A percentile compares a stretch with the other conserved stretches of the same genome.
Evolutionary conservation across 352 stramenopile species (phyloP).

Genomic region (Blastocystis sp.): DNA sequence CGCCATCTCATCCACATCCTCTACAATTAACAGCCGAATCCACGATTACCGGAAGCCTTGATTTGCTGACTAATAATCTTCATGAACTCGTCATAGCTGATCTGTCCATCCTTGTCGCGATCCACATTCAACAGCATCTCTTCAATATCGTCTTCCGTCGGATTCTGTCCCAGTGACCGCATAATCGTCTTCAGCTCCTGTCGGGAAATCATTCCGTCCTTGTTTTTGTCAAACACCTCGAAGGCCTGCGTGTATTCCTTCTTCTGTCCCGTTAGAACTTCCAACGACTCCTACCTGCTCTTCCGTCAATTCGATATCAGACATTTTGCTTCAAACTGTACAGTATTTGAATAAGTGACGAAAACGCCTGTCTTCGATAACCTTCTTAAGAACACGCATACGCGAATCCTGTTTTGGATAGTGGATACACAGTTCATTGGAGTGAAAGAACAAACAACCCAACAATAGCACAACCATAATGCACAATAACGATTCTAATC

Average conservation of each 20-base stretch:
- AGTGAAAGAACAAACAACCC: background rate
- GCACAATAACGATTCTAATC: background rate
- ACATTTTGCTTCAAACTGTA: background rate
- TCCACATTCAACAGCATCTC: conserved; percentile 61
- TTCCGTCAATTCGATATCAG: conserved; percentile 42
- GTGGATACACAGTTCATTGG: too few species aligned
- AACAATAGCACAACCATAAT: background rate
- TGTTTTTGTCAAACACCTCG: conserved; percentile 61
- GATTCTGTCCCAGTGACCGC: conserved; percentile 60
- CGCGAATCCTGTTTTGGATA: too few species aligned
- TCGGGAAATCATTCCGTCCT: conserved; percentile 59
- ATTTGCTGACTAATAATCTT: conserved; percentile 61
- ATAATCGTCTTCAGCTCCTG: conserved; percentile 61
- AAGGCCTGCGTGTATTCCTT: conserved; percentile 61
- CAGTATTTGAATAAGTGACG: background rate
- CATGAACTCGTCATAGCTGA: conserved; percentile 62
- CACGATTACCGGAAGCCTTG: conserved; percentile 41
- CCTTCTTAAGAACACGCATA: too few species aligned
- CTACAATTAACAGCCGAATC: background rate
- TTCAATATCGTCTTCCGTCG: conserved; percentile 60
- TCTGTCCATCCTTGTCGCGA: conserved; percentile 59
- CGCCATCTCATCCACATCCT: conserved; percentile 58
- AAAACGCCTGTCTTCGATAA: too few species aligned
- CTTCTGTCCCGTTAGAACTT: conserved; percentile 41
- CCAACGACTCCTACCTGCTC: background rate